Conservation (phyloP, 1,284 basidiomycete genomes). For the Sphaerobolus stellatus region DNA sequence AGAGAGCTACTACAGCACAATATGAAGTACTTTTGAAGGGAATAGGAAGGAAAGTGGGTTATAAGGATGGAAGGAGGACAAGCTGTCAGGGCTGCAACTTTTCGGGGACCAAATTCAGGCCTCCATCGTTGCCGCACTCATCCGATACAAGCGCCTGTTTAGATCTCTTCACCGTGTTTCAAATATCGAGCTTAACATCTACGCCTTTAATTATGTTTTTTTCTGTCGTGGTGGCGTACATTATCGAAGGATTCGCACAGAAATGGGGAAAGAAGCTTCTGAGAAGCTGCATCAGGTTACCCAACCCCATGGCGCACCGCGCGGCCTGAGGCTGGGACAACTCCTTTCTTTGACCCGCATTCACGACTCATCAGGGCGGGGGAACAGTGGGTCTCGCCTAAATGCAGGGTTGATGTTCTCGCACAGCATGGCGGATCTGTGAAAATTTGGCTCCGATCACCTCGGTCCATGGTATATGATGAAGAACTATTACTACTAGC, state of each 20-base stretch:
- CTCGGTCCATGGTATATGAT: constrained; percentile 1
- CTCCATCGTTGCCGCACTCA: constrained; percentile 5
- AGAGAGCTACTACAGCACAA: constrained; percentile 1
- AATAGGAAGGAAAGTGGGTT: background rate
- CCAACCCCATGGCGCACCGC: constrained; percentile 6
- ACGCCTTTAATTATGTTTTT: constrained; percentile 12
- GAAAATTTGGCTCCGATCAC: constrained; percentile 6
- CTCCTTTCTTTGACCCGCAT: background rate
- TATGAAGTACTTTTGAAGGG: constrained; percentile 9
- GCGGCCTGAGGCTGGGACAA: background rate
- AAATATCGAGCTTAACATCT: constrained; percentile 8
- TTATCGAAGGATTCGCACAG: constrained; percentile 1
- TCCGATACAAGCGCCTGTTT: constrained; percentile 6
- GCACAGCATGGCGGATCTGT: constrained; percentile 6
- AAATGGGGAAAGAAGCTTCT: constrained; percentile 9
- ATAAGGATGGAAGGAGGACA: background rate
- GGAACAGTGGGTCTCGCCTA: too few species aligned
- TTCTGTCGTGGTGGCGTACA: constrained; percentile 8
- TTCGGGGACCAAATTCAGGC: constrained; percentile 8
- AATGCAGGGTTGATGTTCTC: constrained; percentile 1
- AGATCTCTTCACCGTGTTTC: constrained; percentile 7
- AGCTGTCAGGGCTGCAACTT: constrained; percentile 8
- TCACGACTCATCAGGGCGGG: too few species aligned
- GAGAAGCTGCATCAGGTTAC: background rate
- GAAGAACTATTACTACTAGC: background rate